Evolutionary conservation across 2,329 filamentous ascomycete species (phyloP), one percentile per base, ranked within the genome.

Genomic region (Colletotrichum paranaense): DNA sequence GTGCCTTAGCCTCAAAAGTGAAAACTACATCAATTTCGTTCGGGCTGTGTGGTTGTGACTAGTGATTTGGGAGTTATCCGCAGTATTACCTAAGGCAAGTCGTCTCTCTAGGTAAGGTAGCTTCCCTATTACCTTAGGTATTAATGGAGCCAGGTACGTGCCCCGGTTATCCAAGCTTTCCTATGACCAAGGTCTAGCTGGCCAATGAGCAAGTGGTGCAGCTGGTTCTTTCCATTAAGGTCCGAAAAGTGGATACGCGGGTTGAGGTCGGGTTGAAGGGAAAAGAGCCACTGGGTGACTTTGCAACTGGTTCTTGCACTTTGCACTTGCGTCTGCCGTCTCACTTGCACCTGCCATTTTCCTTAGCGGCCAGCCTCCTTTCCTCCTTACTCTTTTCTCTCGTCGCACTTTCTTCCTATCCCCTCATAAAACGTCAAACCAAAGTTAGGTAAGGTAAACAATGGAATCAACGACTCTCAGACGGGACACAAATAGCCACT

Each of bases 331-430:
- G 38, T 14, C 63, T 58, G 52, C 35, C 42, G 55, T 49, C 65
- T 60, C 38, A 67, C 56, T 49, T 35, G 62, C 67, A 56, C 52
- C 67, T 58, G 55, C 62, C 62, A 70, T 30, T 59, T 52, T 32
- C 12, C 53, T 14, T 35, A 22, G 22, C 24, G 22, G 30, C 65
- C 58, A 68, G 49, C 65, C 65, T 68, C 58, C 53, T 63, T 64
- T 68, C 38, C 57, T 57, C 59, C 42, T 68, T 63, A 49, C 28
- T 62, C 57, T 72, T 72, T 72, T 26, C 64, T 68, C 63, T 57
- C 53, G 14, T 28, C 24, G 56, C 69, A 46, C 62, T 42, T 28
- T 22, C 32, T 63, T 63, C 30, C 22, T 22, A 24, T 38, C 49
- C 8, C n/a, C 30, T 24, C 60, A 35, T 52, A 49, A 30, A 30